Conservation (phyloP, 2,329 filamentous ascomycete species). For the Aspergillus vadensis region DNA sequence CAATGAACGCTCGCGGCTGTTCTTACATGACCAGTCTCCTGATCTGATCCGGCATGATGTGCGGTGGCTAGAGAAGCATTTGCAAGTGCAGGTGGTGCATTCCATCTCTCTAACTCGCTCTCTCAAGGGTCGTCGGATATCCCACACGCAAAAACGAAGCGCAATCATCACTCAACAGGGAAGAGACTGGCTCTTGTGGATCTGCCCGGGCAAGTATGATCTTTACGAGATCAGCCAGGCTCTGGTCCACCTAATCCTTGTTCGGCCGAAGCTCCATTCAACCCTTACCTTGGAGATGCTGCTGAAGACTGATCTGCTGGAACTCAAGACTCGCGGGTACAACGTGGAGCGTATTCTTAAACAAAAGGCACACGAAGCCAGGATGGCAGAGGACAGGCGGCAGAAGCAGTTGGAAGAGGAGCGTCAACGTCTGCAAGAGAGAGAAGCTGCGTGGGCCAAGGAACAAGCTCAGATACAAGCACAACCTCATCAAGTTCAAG, state of each 20-base stretch:
- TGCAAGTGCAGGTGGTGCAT: slow-evolving; percentile 75
- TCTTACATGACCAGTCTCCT: slow-evolving; percentile 78
- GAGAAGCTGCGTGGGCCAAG: slow-evolving; percentile 54
- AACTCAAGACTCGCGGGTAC: slow-evolving; percentile 84
- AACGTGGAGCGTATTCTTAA: slow-evolving; percentile 94
- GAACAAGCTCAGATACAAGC: slow-evolving; percentile 27
- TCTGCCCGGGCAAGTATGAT: slow-evolving; percentile 72
- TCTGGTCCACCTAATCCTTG: slow-evolving; percentile 76
- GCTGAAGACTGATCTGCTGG: slow-evolving; percentile 78
- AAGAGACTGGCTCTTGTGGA: slow-evolving; percentile 69
- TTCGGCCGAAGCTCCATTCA: slow-evolving; percentile 82
- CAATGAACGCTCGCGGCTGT: slow-evolving; percentile 83
- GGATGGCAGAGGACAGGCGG: slow-evolving; percentile 80
- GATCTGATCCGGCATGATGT: slow-evolving; percentile 83
- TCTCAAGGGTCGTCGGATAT: slow-evolving; percentile 69
- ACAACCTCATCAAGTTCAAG: slow-evolving; percentile 26
- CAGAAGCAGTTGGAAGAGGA: slow-evolving; percentile 73
- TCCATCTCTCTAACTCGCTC: slow-evolving; percentile 75
- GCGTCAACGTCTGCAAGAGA: slow-evolving; percentile 66
- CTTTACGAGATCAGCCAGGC: slow-evolving; percentile 91
- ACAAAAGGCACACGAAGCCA: slow-evolving; percentile 81
- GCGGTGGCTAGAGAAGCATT: slow-evolving; percentile 86
- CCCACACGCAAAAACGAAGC: slow-evolving; percentile 72
- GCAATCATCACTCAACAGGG: slow-evolving; percentile 65
- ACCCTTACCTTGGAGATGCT: slow-evolving; percentile 90